phyloP scores from a whole-genome alignment of 1,139 yeast genomes.

The Barnettozyma hawaiiensis region DNA sequence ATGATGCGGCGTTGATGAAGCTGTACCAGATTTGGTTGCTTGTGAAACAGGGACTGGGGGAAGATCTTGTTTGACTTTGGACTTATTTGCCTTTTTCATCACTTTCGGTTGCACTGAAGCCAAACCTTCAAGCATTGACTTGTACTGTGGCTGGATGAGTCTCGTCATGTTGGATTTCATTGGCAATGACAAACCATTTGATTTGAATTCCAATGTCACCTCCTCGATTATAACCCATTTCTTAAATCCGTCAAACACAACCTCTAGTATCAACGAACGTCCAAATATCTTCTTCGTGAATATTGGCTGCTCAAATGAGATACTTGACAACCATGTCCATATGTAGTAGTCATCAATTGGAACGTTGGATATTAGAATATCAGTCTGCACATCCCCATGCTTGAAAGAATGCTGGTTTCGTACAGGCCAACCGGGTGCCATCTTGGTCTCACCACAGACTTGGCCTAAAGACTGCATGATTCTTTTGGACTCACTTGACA shows the following conservation, averaged over 20 bases:
- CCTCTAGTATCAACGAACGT: constrained; percentile 69
- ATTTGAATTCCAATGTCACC: constrained; percentile 39
- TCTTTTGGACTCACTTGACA: constrained; percentile 71
- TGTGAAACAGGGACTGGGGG: constrained; percentile 6
- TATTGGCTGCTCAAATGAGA: constrained; percentile 70
- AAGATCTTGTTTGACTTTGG: constrained; percentile 7
- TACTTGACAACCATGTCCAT: constrained; percentile 84
- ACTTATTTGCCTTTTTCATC: constrained; percentile 2
- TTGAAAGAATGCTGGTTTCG: constrained; percentile 10
- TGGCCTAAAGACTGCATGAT: constrained; percentile 54
- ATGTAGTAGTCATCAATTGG: constrained; percentile 82
- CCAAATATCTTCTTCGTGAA: constrained; percentile 68
- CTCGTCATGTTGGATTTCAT: constrained; percentile 18
- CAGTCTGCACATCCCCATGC: constrained; percentile 22
- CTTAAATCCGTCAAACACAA: constrained; percentile 65
- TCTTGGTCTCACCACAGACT: constrained; percentile 35
- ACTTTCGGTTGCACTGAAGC: constrained; percentile 8
- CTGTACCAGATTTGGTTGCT: background rate
- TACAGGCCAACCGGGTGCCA: constrained; percentile 36
- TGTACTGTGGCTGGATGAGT: constrained; percentile 20
- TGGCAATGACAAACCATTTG: constrained; percentile 18
- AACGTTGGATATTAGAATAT: constrained; percentile 56
- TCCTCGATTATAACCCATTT: constrained; percentile 84
- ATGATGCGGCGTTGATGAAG: background rate
- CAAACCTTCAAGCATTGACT: constrained; percentile 21